Evolutionary conservation across 164 flowering plant species (phyloP).

Genomic region (Tetrastigma voinierianum): DNA sequence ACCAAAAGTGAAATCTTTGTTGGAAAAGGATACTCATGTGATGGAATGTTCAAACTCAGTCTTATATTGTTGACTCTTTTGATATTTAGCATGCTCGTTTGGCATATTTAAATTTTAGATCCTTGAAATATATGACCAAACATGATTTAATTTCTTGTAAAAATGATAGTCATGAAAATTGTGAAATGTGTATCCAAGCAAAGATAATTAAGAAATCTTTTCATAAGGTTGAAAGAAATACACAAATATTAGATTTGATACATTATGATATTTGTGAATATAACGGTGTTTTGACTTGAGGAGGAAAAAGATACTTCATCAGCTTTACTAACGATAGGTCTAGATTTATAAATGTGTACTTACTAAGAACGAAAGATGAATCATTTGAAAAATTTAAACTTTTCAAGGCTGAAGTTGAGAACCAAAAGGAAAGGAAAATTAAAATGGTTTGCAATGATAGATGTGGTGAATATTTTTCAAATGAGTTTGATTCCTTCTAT

Average conservation of each 20-base stretch:
- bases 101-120: too few species aligned
- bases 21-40: too few species aligned
- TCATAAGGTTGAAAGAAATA: too few species aligned
- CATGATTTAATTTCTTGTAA: too few species aligned
- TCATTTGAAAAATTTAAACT: constrained; percentile 6
- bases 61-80: too few species aligned
- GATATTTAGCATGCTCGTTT: too few species aligned
- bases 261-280: not conserved
- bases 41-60: too few species aligned
- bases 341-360: not conserved
- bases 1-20: not conserved
- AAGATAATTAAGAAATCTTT: not conserved
- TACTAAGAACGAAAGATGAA: constrained; percentile 6
- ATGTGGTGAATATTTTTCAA: constrained; percentile 11
- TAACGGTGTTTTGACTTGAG: not conserved
- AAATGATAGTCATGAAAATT: not conserved
- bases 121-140: too few species aligned
- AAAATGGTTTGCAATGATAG: constrained; percentile 12
- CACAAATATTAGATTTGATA: not conserved
- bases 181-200: constrained; percentile 1
- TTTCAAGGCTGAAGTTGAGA: not conserved
- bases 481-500: not conserved
- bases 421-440: not conserved
- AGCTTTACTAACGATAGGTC: constrained; percentile 1
- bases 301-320: too few species aligned